Evolutionary conservation across 1,139 yeast species (phyloP).

Genomic region (Geotrichum cucujoidarum): DNA sequence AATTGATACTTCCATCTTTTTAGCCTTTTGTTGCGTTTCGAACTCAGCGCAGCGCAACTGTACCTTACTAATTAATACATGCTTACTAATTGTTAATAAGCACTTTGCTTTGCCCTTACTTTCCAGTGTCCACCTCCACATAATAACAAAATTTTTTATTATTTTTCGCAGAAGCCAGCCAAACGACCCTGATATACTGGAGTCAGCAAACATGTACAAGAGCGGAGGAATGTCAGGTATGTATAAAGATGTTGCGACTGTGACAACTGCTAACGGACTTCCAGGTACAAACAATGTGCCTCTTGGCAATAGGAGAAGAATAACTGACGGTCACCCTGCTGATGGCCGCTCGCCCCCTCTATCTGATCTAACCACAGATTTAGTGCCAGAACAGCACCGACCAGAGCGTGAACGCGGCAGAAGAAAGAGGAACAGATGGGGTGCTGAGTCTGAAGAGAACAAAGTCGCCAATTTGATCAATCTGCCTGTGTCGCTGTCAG

Average conservation of each 20-base stretch:
- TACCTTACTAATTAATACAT: no score
- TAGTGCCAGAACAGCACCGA: neutral
- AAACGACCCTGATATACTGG: no score
- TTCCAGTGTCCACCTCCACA: no score
- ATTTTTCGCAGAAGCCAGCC: no score
- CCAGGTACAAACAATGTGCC: conserved; percentile 33
- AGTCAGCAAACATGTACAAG: conserved; percentile 3
- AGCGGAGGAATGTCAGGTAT: conserved; percentile 12
- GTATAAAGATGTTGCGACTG: neutral
- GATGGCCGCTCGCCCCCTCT: conserved; percentile 5
- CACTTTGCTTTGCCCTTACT: no score
- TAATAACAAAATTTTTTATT: no score
- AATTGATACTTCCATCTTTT: no score
- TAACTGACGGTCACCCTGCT: conserved; percentile 18
- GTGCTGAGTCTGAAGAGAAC: conserved; percentile 30
- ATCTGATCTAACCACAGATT: neutral
- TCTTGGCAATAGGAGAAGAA: conserved; percentile 27
- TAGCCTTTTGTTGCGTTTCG: no score
- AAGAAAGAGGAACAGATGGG: conserved; percentile 35
- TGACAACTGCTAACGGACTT: neutral
- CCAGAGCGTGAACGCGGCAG: conserved; percentile 14
- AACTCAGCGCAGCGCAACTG: no score
- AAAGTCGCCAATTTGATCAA: conserved; percentile 33
- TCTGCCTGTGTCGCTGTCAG: conserved; percentile 42
- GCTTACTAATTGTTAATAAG: no score